These are phyloP conservation scores for Tranzscheliella williamsii DNA, from an alignment of 1,284 basidiomycete genomes.

Conservation along the genomic window DNA sequence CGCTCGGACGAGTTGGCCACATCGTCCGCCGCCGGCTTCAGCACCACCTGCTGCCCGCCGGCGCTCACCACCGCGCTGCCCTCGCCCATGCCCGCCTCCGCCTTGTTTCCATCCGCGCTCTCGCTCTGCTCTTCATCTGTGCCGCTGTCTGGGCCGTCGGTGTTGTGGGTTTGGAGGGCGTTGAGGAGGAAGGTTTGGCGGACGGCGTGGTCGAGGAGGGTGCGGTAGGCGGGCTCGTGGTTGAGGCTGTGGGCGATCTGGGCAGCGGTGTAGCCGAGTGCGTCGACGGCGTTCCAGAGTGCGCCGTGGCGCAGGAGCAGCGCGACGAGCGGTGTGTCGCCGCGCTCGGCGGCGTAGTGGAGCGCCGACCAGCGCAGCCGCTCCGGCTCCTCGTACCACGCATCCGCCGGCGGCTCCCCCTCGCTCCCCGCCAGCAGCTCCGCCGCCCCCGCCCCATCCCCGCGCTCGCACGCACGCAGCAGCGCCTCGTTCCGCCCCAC, in stretches of 20 bases:
- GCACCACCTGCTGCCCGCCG: conserved; percentile 64
- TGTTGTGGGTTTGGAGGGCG: conserved; percentile 11
- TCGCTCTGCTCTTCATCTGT: conserved; percentile 9
- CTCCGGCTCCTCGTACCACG: conserved; percentile 82
- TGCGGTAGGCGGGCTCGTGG: conserved; percentile 36
- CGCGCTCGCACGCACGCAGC: conserved; percentile 38
- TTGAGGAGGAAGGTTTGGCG: conserved; percentile 46
- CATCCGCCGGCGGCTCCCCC: conserved; percentile 67
- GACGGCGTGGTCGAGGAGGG: conserved; percentile 62
- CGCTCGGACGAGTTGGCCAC: conserved; percentile 68
- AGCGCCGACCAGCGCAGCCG: conserved; percentile 71
- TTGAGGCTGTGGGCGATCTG: conserved; percentile 56
- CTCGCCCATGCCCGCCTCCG: conserved; percentile 1
- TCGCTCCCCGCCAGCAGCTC: conserved; percentile 17
- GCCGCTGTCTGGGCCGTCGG: background rate
- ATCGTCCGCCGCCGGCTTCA: conserved; percentile 30
- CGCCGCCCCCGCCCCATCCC: conserved; percentile 29
- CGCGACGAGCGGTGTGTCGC: conserved; percentile 70
- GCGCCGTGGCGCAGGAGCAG: conserved; percentile 79
- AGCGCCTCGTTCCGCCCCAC: conserved; percentile 41
- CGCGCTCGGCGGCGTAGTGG: conserved; percentile 83
- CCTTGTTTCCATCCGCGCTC: conserved; percentile 19
- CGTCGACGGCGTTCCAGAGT: conserved; percentile 76
- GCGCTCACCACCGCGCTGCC: background rate
- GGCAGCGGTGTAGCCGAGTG: conserved; percentile 49